Percentiles rank a stretch among this genome's conserved stretches.
phyloP scores from a whole-genome alignment of 1,284 basidiomycete genomes.

The Cryptococcus depauperatus region DNA sequence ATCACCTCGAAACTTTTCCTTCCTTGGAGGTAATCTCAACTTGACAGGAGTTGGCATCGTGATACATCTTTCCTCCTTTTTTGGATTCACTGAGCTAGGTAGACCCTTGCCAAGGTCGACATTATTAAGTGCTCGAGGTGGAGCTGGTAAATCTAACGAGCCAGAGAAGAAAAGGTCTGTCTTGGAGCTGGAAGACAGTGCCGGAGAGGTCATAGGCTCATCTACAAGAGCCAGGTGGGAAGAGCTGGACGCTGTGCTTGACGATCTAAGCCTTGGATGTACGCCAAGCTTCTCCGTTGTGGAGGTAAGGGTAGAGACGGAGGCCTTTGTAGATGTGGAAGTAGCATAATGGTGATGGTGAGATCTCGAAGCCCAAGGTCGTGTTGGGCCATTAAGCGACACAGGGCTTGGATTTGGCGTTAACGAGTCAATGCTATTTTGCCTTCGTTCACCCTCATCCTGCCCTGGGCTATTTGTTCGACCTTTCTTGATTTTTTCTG shows the following conservation, averaged over 20 bases:
- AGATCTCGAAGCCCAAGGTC: slow-evolving; percentile 8
- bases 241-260: too few species aligned
- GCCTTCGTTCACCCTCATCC: slow-evolving; percentile 3
- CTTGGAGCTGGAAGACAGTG: slow-evolving; percentile 28
- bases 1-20: background rate
- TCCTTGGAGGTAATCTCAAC: background rate
- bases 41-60: slow-evolving; percentile 6
- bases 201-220: slow-evolving; percentile 26
- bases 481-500: slow-evolving; percentile 4
- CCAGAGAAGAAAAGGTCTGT: slow-evolving; percentile 39
- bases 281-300: background rate
- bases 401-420: slow-evolving; percentile 11
- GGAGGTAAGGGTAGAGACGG: background rate
- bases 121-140: slow-evolving; percentile 25
- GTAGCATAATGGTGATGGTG: background rate
- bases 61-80: slow-evolving; percentile 12
- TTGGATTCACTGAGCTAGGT: slow-evolving; percentile 1
- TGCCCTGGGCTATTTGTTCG: background rate
- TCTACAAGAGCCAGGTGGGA: too few species aligned
- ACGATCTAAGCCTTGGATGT: too few species aligned
- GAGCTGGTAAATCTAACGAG: slow-evolving; percentile 21
- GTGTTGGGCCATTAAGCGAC: slow-evolving; percentile 3
- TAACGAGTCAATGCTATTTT: slow-evolving; percentile 8
- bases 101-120: slow-evolving; percentile 19
- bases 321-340: too few species aligned